These are phyloP conservation scores for Phytopythium kandeliae DNA, from an alignment of 352 stramenopile genomes.

Conservation along the genomic window DNA sequence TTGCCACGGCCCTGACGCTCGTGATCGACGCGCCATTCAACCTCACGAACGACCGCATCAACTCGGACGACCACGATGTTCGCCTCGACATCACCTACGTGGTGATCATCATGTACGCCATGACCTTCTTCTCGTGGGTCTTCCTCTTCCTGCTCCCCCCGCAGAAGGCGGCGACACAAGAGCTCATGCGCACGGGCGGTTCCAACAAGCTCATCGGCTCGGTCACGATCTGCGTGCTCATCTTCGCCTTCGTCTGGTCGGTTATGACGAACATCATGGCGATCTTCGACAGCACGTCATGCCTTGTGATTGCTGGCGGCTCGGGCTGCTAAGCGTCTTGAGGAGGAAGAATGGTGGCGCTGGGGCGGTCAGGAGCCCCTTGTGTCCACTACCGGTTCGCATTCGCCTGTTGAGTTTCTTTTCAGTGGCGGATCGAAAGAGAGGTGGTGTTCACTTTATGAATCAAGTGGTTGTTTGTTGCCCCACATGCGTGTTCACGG, in stretches of 20 bases:
- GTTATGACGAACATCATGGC: constrained; percentile 35
- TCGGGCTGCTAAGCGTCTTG: constrained; percentile 15
- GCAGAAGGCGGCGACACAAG: constrained; percentile 25
- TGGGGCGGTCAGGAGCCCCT: too few relatives aligned
- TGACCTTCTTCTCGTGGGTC: constrained; percentile 21
- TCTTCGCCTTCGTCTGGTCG: constrained; percentile 26
- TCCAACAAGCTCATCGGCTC: constrained; percentile 19
- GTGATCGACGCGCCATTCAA: constrained; percentile 18
- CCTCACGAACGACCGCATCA: constrained; percentile 19
- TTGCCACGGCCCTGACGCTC: constrained; percentile 17
- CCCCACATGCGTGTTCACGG: too few relatives aligned
- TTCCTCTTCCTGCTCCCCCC: constrained; percentile 23
- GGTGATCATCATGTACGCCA: constrained; percentile 24
- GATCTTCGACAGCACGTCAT: constrained; percentile 33
- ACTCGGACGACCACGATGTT: constrained; percentile 15
- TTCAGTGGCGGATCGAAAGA: too few relatives aligned
- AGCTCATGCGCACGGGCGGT: constrained; percentile 18
- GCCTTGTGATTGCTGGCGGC: constrained; percentile 21
- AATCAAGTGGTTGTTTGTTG: too few relatives aligned
- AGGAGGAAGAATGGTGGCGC: too few relatives aligned
- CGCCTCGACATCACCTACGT: constrained; percentile 21
- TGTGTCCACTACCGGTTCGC: too few relatives aligned
- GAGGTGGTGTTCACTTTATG: too few relatives aligned
- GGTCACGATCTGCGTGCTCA: constrained; percentile 20
- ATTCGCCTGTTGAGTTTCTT: too few relatives aligned